These are phyloP conservation scores for Borovskyia barvae DNA, from an alignment of 208 protist species.

Conservation along the genomic window DNA sequence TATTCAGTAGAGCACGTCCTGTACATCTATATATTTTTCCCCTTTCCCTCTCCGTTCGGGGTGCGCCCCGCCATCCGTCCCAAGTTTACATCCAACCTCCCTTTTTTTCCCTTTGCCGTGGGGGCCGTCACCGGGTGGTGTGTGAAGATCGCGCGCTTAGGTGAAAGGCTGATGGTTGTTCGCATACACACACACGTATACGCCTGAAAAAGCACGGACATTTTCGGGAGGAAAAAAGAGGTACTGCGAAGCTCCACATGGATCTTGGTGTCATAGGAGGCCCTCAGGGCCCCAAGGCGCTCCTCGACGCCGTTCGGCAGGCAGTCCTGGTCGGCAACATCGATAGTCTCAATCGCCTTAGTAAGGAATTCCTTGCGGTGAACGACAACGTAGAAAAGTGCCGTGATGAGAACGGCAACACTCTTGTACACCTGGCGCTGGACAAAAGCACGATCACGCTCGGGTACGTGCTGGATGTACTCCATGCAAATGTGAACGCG, in stretches of 20 bases:
- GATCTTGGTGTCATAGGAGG: slow-evolving; percentile 67
- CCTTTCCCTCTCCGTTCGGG: too few relatives aligned
- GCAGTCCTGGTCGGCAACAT: slow-evolving; percentile 69
- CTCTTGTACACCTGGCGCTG: slow-evolving; percentile 76
- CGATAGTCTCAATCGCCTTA: slow-evolving; percentile 60
- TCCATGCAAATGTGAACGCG: slow-evolving; percentile 72
- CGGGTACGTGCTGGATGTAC: slow-evolving; percentile 60
- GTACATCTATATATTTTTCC: too few relatives aligned
- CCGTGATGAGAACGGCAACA: slow-evolving; percentile 85
- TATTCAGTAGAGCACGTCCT: too few relatives aligned
- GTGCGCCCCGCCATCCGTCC: too few relatives aligned
- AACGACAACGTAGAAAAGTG: slow-evolving; percentile 85
- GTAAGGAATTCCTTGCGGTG: slow-evolving; percentile 73
- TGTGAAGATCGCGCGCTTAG: too few relatives aligned
- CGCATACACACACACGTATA: too few relatives aligned
- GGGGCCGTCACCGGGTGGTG: too few relatives aligned
- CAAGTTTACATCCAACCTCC: too few relatives aligned
- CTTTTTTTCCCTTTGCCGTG: too few relatives aligned
- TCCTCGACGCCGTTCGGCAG: slow-evolving; percentile 76
- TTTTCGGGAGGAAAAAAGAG: too few relatives aligned
- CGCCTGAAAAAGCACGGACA: too few relatives aligned
- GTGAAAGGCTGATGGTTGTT: too few relatives aligned
- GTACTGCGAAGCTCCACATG: slow-evolving; percentile 12
- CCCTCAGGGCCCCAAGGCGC: slow-evolving; percentile 78
- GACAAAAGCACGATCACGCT: slow-evolving; percentile 68